Evolutionary conservation across 2,329 filamentous ascomycete genomes (phyloP), one percentile per base, ranked within the genome.

Genomic region (Aspergillus jensenii): DNA sequence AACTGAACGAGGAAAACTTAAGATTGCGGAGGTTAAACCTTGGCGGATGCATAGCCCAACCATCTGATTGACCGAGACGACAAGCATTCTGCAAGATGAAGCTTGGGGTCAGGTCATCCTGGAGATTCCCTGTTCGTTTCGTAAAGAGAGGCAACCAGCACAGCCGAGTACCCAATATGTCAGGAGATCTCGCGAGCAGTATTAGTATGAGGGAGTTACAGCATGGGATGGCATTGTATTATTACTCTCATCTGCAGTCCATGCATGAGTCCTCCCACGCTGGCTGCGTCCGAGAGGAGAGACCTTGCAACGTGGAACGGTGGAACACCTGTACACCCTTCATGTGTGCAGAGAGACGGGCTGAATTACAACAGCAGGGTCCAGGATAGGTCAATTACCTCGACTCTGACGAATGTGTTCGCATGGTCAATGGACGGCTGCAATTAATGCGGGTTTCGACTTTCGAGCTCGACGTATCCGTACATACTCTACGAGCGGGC

Each of bases 21-120:
- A 50, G 45, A 40, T 25, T 52, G 57, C 49, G 57, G 59, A 58
- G 48, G 40, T 53, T 51, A 45, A 47, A 47, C 48, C 59, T 61
- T 61, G 59, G 59, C 59, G 44, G 27, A 31, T 47, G 48, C 41
- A 44, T 14, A 59, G 17, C 40, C 44, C 56, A 61, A 55, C 56
- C 51, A 54, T 43, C 39, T 46, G 31, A 55, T 41, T 51, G 51
- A 50, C 37, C 56, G 8, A 17, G 23, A 61, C 46, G 56, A 63
- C 57, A 63, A 63, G 61, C 61, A 54, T 63, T 63, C 55, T 61
- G 59, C 47, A 41, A 46, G 59, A 54, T 55, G 61, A 61, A 61
- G 61, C 61, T 62, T 58, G 55, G 50, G 53, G 23, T 44, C 15
- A 43, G 44, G 39, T 53, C 25, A 58, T 44, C 53, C 19, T 46